These are phyloP conservation scores for Eucalyptus tenuipes DNA, from an alignment of 345 rosid genomes.

Conservation along the genomic window DNA sequence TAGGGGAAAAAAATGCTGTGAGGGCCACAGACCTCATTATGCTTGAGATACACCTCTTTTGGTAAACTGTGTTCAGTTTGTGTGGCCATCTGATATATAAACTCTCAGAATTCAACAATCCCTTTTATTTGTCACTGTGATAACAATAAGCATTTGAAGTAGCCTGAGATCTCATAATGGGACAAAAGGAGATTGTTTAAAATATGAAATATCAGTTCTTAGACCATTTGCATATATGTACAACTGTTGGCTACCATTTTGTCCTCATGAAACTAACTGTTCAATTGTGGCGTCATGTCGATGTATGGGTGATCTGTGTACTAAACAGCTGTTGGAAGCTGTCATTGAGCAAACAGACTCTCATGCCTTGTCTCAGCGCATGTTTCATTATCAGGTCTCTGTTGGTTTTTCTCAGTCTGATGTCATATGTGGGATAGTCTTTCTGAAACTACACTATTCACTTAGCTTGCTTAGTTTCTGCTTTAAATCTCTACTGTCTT, in stretches of 20 bases:
- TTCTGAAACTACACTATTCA: neutral
- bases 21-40: neutral
- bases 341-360: neutral
- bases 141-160: neutral
- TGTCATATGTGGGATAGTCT: neutral
- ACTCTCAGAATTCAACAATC: neutral
- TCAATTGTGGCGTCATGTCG: neutral
- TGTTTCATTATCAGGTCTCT: neutral
- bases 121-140: neutral
- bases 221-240: neutral
- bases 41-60: neutral
- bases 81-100: neutral
- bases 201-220: neutral
- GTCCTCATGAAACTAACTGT: neutral
- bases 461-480: neutral
- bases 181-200: neutral
- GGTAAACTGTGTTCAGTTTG: neutral
- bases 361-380: neutral
- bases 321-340: neutral
- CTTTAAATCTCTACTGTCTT: neutral
- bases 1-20: neutral
- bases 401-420: neutral
- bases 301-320: neutral
- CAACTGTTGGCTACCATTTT: neutral
- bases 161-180: neutral